phyloP scores from a whole-genome alignment of 2,329 filamentous ascomycete species.

The Aspergillus sergii region DNA sequence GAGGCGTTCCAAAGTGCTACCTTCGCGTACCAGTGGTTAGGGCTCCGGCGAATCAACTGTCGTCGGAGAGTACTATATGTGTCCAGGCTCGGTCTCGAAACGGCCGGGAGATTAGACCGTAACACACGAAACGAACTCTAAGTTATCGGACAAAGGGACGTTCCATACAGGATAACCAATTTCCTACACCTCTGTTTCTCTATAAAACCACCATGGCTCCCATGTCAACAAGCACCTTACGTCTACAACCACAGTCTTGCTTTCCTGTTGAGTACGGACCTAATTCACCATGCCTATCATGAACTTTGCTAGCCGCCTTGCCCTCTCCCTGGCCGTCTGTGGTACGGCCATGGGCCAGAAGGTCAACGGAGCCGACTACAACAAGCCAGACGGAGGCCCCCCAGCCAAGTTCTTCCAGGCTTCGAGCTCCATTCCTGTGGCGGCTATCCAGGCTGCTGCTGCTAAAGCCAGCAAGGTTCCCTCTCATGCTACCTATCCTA shows the following conservation, averaged over 20 bases:
- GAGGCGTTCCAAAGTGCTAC: neutral
- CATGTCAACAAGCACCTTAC: neutral
- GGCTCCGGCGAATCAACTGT: neutral
- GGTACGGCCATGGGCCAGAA: neutral
- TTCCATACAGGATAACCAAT: neutral
- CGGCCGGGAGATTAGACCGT: neutral
- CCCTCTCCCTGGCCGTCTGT: neutral
- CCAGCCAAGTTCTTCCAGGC: neutral
- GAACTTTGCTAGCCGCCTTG: neutral
- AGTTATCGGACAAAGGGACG: neutral
- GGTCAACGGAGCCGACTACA: neutral
- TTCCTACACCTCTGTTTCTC: neutral
- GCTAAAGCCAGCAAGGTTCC: slow-evolving; percentile 1
- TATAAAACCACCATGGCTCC: neutral
- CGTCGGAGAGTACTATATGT: neutral
- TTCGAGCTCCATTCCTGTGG: neutral
- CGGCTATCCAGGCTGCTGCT: neutral
- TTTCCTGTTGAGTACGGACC: neutral
- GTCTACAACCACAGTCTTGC: neutral
- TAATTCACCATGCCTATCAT: neutral
- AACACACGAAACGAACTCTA: neutral
- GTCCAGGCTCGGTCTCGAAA: neutral
- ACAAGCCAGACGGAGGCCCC: neutral
- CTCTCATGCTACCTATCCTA: neutral
- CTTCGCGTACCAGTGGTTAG: neutral